Conservation (phyloP, 495 filamentous ascomycete genomes). For the Niebla homalea region DNA sequence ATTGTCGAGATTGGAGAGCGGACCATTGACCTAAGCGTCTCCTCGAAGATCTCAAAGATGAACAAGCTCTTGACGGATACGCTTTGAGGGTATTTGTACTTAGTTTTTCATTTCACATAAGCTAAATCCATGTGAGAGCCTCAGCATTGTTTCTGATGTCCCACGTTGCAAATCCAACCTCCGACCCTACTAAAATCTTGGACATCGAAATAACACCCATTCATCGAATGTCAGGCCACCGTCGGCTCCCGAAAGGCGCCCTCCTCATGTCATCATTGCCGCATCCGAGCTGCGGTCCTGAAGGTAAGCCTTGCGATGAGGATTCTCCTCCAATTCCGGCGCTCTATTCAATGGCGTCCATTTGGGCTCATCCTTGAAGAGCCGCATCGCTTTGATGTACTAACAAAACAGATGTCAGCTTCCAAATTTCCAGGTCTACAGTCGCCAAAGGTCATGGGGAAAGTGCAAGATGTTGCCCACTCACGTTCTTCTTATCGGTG, state of each 20-base stretch:
- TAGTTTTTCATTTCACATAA: neutral
- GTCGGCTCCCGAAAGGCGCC: neutral
- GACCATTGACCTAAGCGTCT: conserved; percentile 94
- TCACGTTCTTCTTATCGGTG: conserved; percentile 77
- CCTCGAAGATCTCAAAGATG: conserved; percentile 87
- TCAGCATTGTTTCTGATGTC: neutral
- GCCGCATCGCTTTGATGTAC: conserved; percentile 91
- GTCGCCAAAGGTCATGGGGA: neutral
- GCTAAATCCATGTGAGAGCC: neutral
- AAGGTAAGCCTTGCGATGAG: conserved; percentile 43
- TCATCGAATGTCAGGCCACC: too few relatives aligned
- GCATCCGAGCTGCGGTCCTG: conserved; percentile 9
- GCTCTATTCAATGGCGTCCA: conserved; percentile 90
- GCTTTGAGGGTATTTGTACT: conserved; percentile 47
- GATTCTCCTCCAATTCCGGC: conserved; percentile 64
- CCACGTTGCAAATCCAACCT: neutral
- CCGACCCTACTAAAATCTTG: too few relatives aligned
- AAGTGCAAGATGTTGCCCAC: conserved; percentile 19
- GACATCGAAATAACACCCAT: too few relatives aligned
- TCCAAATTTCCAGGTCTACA: neutral
- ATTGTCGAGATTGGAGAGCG: conserved; percentile 95
- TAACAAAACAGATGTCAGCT: conserved; percentile 21
- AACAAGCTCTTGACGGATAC: conserved; percentile 97
- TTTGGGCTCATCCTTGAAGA: conserved; percentile 98
- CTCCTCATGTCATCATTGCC: conserved; percentile 13